These are phyloP conservation scores for Rhizopogon roseolus DNA, from an alignment of 768 basidiomycete genomes.

Conservation along the genomic window DNA sequence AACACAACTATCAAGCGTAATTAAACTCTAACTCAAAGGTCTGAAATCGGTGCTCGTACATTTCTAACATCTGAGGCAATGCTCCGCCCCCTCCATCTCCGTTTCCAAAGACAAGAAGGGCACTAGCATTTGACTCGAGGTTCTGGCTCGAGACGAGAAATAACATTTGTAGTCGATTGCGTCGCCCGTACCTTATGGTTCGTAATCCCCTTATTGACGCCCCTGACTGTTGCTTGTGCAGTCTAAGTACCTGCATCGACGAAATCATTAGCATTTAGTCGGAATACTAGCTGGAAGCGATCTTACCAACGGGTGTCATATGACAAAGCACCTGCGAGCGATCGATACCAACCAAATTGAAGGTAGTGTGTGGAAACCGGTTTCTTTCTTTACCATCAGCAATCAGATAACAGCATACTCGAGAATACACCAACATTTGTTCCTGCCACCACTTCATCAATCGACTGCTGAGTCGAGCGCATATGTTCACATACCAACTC, in stretches of 20 bases:
- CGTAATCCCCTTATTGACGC: conserved; percentile 77
- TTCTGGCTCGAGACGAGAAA: conserved; percentile 41
- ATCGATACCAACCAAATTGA: conserved; percentile 96
- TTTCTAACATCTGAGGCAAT: conserved; percentile 91
- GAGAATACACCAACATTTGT: conserved; percentile 59
- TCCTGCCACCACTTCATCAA: conserved; percentile 39
- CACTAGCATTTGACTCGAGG: conserved; percentile 70
- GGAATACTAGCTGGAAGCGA: neutral
- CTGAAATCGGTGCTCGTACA: conserved; percentile 33
- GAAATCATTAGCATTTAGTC: neutral
- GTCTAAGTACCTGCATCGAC: conserved; percentile 71
- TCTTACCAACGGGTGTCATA: conserved; percentile 86
- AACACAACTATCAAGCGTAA: conserved; percentile 57
- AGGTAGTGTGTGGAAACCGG: conserved; percentile 90
- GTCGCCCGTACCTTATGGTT: conserved; percentile 74
- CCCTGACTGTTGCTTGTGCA: conserved; percentile 83
- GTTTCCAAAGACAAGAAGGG: conserved; percentile 92
- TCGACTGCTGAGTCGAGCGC: neutral
- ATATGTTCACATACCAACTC: conserved; percentile 56
- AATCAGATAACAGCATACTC: neutral
- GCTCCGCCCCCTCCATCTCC: conserved; percentile 95
- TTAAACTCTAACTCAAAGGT: neutral
- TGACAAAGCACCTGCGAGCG: conserved; percentile 93
- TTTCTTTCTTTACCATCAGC: conserved; percentile 45
- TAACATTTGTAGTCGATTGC: neutral